Evolutionary conservation across 2,329 filamentous ascomycete genomes (phyloP).

Genomic region (Diplocarpon rosae): DNA sequence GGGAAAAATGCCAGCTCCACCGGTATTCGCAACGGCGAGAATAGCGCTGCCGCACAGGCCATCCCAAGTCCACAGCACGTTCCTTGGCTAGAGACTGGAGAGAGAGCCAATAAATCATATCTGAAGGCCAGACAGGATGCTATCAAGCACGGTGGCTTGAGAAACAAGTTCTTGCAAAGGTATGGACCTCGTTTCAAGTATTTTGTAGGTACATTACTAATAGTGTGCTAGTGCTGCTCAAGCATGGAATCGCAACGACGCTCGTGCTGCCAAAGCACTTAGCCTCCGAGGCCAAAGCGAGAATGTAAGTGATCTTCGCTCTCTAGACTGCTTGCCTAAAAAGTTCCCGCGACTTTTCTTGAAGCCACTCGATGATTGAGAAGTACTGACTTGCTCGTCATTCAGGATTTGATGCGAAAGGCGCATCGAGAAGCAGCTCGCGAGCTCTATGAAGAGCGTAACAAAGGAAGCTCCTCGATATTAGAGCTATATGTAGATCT

Average conservation of each 20-base stretch:
- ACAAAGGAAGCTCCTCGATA: conserved; percentile 49
- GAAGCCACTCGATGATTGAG: too few species aligned
- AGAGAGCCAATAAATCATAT: conserved; percentile 84
- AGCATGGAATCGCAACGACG: conserved; percentile 97
- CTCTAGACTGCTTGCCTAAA: not conserved
- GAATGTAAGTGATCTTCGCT: conserved; percentile 47
- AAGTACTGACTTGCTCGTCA: too few species aligned
- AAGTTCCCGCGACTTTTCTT: not conserved
- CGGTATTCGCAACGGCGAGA: conserved; percentile 58
- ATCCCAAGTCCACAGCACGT: conserved; percentile 86
- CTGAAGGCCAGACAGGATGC: conserved; percentile 91
- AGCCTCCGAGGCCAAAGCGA: conserved; percentile 91
- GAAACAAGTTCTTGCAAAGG: conserved; percentile 97
- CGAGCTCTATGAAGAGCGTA: conserved; percentile 87
- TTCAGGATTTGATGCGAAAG: conserved; percentile 59
- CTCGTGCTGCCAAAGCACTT: conserved; percentile 86
- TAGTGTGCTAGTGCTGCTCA: conserved; percentile 63
- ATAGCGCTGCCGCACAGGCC: conserved; percentile 68
- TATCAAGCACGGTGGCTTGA: conserved; percentile 90
- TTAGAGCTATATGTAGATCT: conserved; percentile 87
- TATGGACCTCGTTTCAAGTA: conserved; percentile 30
- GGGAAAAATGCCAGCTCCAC: conserved; percentile 54
- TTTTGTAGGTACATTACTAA: conserved; percentile 6
- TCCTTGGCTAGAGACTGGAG: conserved; percentile 91
- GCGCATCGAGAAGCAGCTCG: conserved; percentile 89